phyloP scores from a whole-genome alignment of 257 asterid genomes.

The Fraxinus americana region DNA sequence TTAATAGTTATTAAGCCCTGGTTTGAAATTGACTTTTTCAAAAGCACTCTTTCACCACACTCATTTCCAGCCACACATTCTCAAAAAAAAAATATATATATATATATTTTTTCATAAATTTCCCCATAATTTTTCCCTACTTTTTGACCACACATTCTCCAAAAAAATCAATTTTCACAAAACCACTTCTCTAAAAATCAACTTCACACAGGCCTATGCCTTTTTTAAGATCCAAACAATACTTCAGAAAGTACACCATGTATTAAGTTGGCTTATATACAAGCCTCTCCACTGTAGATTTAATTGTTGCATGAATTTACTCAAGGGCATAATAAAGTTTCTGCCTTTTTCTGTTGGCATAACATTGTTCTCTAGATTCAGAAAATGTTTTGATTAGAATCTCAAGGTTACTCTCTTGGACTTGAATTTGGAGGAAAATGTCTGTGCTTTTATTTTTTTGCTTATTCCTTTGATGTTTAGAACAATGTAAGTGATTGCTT shows the following conservation, averaged over 20 bases:
- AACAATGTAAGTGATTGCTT: constrained; percentile 22
- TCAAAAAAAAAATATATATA: too few relatives aligned
- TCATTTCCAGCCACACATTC: too few relatives aligned
- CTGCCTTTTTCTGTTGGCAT: background rate
- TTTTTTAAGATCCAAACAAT: background rate
- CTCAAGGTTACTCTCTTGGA: background rate
- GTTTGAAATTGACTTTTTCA: background rate
- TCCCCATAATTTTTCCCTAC: too few relatives aligned
- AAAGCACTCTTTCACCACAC: too few relatives aligned
- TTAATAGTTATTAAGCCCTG: background rate
- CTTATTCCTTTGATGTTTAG: background rate
- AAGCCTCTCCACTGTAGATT: background rate
- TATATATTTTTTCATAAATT: too few relatives aligned
- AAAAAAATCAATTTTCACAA: too few relatives aligned
- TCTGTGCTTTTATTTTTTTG: background rate
- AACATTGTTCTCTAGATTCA: background rate
- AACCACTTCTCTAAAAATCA: too few relatives aligned
- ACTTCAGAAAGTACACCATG: background rate
- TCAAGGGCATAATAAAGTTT: background rate
- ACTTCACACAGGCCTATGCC: too few relatives aligned
- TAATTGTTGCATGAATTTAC: background rate
- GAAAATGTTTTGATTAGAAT: background rate
- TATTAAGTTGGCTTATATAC: too few relatives aligned
- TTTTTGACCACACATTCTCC: too few relatives aligned
- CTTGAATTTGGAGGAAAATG: constrained; percentile 1